Evolutionary conservation across 2,329 filamentous ascomycete species (phyloP).

Genomic region (Cadophora luteo-olivacea): DNA sequence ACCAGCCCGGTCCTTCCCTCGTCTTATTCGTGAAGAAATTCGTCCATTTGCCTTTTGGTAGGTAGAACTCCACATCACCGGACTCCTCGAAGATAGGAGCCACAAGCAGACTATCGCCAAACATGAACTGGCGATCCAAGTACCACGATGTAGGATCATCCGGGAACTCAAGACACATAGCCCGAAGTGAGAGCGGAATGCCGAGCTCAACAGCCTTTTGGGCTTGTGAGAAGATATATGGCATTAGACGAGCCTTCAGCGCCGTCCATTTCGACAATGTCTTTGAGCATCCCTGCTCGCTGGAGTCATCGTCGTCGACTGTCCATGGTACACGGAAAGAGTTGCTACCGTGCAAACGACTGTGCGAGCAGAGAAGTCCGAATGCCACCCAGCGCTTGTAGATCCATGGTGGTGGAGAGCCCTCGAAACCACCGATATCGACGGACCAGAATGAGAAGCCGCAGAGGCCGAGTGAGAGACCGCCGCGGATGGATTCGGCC

Average conservation of each 20-base stretch:
- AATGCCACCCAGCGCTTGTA: conserved; percentile 72
- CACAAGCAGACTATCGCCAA: conserved; percentile 61
- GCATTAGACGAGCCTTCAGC: conserved; percentile 62
- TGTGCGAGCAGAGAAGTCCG: conserved; percentile 65
- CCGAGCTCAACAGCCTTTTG: conserved; percentile 55
- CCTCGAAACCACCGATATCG: conserved; percentile 69
- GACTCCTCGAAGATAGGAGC: conserved; percentile 64
- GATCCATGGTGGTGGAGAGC: conserved; percentile 60
- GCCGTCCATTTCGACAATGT: conserved; percentile 52
- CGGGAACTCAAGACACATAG: conserved; percentile 66
- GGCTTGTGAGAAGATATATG: conserved; percentile 62
- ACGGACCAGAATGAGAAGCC: conserved; percentile 67
- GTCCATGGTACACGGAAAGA: conserved; percentile 70
- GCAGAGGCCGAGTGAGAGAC: conserved; percentile 60
- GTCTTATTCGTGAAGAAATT: conserved; percentile 53
- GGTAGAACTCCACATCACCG: conserved; percentile 62
- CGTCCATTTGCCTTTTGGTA: conserved; percentile 58
- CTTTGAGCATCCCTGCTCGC: conserved; percentile 55
- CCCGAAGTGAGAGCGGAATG: conserved; percentile 59
- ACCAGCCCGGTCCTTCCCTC: conserved; percentile 51
- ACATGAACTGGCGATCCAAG: conserved; percentile 67
- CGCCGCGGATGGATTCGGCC: conserved; percentile 66
- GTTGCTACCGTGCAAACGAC: conserved; percentile 63
- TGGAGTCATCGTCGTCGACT: conserved; percentile 59
- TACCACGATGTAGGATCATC: conserved; percentile 63